A percentile compares a stretch with the other conserved stretches of the same genome.
phyloP scores from a whole-genome alignment of 345 rosid species.

The Melaleuca alternifolia region DNA sequence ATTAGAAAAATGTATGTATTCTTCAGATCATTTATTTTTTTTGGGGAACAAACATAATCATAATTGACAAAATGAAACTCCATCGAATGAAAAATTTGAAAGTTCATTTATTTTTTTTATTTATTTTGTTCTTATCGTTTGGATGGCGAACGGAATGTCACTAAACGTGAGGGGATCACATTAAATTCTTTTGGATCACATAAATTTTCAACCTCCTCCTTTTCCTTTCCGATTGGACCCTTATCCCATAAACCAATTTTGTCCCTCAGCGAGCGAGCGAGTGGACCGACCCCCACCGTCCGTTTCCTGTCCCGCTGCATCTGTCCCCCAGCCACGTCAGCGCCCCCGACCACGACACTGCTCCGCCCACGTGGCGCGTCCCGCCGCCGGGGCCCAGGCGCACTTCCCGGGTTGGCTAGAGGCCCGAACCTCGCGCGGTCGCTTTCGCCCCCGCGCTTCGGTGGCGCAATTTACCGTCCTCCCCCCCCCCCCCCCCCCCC shows the following conservation, averaged over 20 bases:
- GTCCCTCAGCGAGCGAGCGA: not conserved
- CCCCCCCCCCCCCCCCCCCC: too few species aligned
- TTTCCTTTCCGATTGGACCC: not conserved
- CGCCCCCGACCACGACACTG: not conserved
- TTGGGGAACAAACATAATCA: too few species aligned
- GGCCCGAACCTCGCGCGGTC: not conserved
- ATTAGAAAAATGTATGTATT: not conserved
- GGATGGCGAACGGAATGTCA: not conserved
- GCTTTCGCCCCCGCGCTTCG: not conserved
- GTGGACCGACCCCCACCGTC: not conserved
- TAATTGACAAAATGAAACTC: not conserved
- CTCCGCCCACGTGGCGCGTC: not conserved
- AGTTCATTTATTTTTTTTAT: not conserved
- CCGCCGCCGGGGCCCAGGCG: not conserved
- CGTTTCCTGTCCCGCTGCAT: not conserved
- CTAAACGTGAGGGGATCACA: not conserved
- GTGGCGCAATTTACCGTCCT: too few species aligned
- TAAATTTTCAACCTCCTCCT: not conserved
- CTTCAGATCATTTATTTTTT: not conserved
- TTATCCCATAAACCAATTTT: not conserved
- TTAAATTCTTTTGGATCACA: not conserved
- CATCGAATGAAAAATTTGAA: not conserved
- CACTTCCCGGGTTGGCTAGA: too few species aligned
- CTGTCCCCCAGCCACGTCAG: not conserved
- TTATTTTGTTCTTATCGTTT: not conserved